These are phyloP conservation scores for Clavulina sp. DNA, from an alignment of 768 basidiomycete species.

Conservation along the genomic window DNA sequence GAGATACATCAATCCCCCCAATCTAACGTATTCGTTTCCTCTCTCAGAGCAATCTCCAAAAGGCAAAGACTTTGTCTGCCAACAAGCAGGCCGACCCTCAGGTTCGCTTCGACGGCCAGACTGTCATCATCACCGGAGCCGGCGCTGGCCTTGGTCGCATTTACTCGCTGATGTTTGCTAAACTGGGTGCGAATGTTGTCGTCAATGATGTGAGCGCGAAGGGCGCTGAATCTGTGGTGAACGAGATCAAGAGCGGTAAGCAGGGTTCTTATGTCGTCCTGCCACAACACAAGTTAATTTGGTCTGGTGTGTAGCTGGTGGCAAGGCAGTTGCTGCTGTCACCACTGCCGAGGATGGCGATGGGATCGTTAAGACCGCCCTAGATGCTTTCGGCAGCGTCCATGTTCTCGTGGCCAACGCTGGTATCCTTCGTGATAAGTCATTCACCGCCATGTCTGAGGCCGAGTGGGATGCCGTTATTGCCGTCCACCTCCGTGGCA, in stretches of 20 bases:
- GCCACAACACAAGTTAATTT: not conserved
- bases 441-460: slow-evolving; percentile 74
- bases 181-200: slow-evolving; percentile 89
- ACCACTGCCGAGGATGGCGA: slow-evolving; percentile 89
- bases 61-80: slow-evolving; percentile 18
- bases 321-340: slow-evolving; percentile 67
- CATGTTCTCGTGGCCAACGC: slow-evolving; percentile 87
- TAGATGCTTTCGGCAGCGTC: slow-evolving; percentile 75
- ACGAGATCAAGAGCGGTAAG: slow-evolving; percentile 68
- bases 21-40: not conserved
- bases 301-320: slow-evolving; percentile 42
- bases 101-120: slow-evolving; percentile 76
- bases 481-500: slow-evolving; percentile 72
- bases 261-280: slow-evolving; percentile 1
- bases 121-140: slow-evolving; percentile 85
- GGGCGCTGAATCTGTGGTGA: slow-evolving; percentile 63
- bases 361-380: slow-evolving; percentile 64
- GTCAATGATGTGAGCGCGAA: slow-evolving; percentile 89
- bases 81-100: slow-evolving; percentile 53
- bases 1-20: not conserved
- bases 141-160: slow-evolving; percentile 86
- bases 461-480: slow-evolving; percentile 91
- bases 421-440: slow-evolving; percentile 85
- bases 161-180: slow-evolving; percentile 82
- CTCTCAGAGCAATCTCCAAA: not conserved